These are phyloP conservation scores for Taiozyma sp. DNA, from an alignment of 1,139 yeast genomes.

Conservation along the genomic window DNA sequence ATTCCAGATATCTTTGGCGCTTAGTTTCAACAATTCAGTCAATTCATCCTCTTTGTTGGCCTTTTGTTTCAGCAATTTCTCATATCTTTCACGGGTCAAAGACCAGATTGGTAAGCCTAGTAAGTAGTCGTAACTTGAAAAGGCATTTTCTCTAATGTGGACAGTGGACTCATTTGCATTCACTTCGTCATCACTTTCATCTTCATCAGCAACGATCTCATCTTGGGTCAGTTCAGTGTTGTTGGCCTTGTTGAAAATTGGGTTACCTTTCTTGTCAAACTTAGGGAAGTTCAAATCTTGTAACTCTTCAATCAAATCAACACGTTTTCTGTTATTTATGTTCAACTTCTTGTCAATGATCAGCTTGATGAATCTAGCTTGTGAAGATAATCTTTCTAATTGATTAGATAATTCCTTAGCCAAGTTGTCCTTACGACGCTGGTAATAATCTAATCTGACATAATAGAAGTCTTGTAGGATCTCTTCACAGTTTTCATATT, in stretches of 20 bases:
- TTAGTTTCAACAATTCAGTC: constrained; percentile 55
- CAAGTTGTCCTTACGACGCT: constrained; percentile 81
- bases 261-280: constrained; percentile 66
- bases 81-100: constrained; percentile 84
- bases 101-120: constrained; percentile 94
- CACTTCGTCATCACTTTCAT: constrained; percentile 29
- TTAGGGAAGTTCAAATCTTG: constrained; percentile 66
- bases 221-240: constrained; percentile 30
- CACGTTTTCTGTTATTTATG: constrained; percentile 73
- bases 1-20: constrained; percentile 89
- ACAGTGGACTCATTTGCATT: constrained; percentile 25
- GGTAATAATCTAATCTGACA: constrained; percentile 85
- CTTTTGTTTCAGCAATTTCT: constrained; percentile 66
- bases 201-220: constrained; percentile 31
- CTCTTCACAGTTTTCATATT: constrained; percentile 69
- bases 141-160: constrained; percentile 33
- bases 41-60: constrained; percentile 73
- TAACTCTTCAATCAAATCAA: constrained; percentile 59
- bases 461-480: constrained; percentile 81
- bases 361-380: constrained; percentile 88
- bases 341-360: constrained; percentile 71
- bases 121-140: constrained; percentile 66
- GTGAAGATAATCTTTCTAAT: constrained; percentile 69
- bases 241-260: constrained; percentile 37
- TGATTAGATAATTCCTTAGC: constrained; percentile 68